Percentiles rank a stretch among this genome's conserved stretches.
phyloP scores from a whole-genome alignment of 371 early-diverging fungal genomes.

The Mucor velutinosus region DNA sequence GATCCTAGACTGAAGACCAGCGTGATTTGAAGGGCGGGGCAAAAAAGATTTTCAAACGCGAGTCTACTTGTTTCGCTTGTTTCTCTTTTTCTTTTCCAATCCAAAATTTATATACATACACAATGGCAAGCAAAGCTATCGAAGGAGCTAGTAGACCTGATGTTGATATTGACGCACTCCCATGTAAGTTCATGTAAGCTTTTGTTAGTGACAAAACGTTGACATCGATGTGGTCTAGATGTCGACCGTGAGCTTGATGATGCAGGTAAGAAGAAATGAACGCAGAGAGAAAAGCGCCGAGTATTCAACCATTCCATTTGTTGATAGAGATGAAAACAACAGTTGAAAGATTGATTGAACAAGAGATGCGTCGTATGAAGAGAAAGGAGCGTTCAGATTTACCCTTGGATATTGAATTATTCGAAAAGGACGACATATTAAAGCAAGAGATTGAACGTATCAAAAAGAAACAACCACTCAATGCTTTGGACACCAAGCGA shows the following conservation, averaged over 20 bases:
- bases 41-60: not conserved
- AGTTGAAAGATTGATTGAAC: slow-evolving; percentile 68
- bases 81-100: not conserved
- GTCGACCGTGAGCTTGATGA: slow-evolving; percentile 50
- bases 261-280: slow-evolving; percentile 24
- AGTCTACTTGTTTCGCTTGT: not conserved
- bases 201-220: not conserved
- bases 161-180: slow-evolving; percentile 44
- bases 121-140: slow-evolving; percentile 15
- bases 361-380: slow-evolving; percentile 70
- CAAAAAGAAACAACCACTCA: slow-evolving; percentile 52
- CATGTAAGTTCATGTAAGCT: slow-evolving; percentile 28
- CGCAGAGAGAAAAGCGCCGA: not conserved
- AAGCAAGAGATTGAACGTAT: slow-evolving; percentile 69
- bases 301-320: not conserved
- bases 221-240: slow-evolving; percentile 20
- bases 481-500: slow-evolving; percentile 61
- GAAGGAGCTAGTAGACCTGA: slow-evolving; percentile 26
- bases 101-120: not conserved
- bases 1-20: too few relatives aligned
- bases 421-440: slow-evolving; percentile 48
- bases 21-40: too few relatives aligned
- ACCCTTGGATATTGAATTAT: slow-evolving; percentile 38
- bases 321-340: slow-evolving; percentile 38
- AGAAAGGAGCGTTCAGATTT: slow-evolving; percentile 40